phyloP scores from a whole-genome alignment of 192 early-diverging fungal species.

The Piromyces sp. region DNA sequence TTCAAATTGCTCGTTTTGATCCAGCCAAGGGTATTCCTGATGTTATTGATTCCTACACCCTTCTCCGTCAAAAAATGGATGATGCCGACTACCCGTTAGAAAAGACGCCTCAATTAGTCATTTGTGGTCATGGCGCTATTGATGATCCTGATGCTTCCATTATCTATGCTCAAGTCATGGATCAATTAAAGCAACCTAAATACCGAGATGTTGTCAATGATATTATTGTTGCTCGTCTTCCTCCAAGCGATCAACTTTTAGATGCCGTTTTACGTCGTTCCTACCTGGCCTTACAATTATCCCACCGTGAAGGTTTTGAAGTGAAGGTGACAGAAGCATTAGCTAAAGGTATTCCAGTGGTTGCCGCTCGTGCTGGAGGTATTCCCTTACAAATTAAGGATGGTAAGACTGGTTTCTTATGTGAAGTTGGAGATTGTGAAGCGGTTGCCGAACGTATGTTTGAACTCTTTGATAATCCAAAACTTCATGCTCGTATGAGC shows the following conservation, averaged over 20 bases:
- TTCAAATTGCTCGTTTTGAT: conserved; percentile 70
- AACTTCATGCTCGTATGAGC: background rate
- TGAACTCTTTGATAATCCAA: background rate
- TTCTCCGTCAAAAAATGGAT: conserved; percentile 36
- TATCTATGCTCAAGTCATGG: conserved; percentile 38
- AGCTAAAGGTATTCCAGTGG: conserved; percentile 47
- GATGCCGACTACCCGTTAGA: conserved; percentile 26
- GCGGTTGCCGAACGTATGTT: background rate
- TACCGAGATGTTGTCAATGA: conserved; percentile 32
- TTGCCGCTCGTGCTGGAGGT: conserved; percentile 48
- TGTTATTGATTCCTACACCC: conserved; percentile 39
- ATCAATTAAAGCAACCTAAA: conserved; percentile 18
- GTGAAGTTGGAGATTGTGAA: conserved; percentile 37
- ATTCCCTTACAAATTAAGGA: conserved; percentile 66
- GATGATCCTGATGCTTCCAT: conserved; percentile 68
- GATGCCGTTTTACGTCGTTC: conserved; percentile 54
- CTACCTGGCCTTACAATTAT: conserved; percentile 55
- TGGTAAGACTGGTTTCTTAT: conserved; percentile 46
- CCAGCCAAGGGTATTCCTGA: conserved; percentile 49
- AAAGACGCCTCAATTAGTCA: conserved; percentile 48
- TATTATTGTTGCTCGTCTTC: conserved; percentile 43
- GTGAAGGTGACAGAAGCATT: conserved; percentile 67
- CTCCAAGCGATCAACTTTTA: conserved; percentile 62
- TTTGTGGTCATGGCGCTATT: conserved; percentile 60
- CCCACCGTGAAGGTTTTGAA: conserved; percentile 67